These are phyloP conservation scores for Podaxis sp. DNA, from an alignment of 768 basidiomycete species.

Conservation along the genomic window DNA sequence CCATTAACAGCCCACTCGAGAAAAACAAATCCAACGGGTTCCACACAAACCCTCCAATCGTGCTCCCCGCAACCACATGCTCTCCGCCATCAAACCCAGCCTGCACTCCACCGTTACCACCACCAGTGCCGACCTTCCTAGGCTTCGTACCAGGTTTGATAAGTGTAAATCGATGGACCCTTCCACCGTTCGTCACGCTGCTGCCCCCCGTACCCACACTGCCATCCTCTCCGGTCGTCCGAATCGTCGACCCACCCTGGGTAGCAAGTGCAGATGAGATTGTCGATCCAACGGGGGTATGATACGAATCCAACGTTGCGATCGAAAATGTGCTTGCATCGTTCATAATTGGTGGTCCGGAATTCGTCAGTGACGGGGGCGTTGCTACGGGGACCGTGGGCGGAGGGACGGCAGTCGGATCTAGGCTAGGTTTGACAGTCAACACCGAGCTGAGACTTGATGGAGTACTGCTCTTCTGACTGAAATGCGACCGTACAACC, in stretches of 20 bases:
- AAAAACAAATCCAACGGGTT: slow-evolving; percentile 80
- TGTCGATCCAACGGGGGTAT: slow-evolving; percentile 58
- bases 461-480: slow-evolving; percentile 34
- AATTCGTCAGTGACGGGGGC: slow-evolving; percentile 14
- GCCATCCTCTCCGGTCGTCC: slow-evolving; percentile 32
- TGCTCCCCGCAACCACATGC: slow-evolving; percentile 29
- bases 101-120: slow-evolving; percentile 13
- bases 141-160: slow-evolving; percentile 78
- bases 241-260: slow-evolving; percentile 66
- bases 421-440: slow-evolving; percentile 60
- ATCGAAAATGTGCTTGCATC: slow-evolving; percentile 53
- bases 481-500: slow-evolving; percentile 54
- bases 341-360: slow-evolving; percentile 31
- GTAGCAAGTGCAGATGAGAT: slow-evolving; percentile 64
- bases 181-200: slow-evolving; percentile 20
- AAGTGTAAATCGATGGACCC: slow-evolving; percentile 85
- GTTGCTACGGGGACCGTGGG: slow-evolving; percentile 33
- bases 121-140: slow-evolving; percentile 27
- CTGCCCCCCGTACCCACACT: neutral
- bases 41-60: slow-evolving; percentile 50
- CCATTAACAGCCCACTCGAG: slow-evolving; percentile 65
- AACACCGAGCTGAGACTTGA: slow-evolving; percentile 72
- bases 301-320: slow-evolving; percentile 60
- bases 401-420: slow-evolving; percentile 45
- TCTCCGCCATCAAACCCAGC: slow-evolving; percentile 51